A percentile compares a stretch with the other conserved stretches of the same genome.
These are phyloP conservation scores for Dendrothele bispora DNA, from an alignment of 768 basidiomycete genomes.

Conservation along the genomic window DNA sequence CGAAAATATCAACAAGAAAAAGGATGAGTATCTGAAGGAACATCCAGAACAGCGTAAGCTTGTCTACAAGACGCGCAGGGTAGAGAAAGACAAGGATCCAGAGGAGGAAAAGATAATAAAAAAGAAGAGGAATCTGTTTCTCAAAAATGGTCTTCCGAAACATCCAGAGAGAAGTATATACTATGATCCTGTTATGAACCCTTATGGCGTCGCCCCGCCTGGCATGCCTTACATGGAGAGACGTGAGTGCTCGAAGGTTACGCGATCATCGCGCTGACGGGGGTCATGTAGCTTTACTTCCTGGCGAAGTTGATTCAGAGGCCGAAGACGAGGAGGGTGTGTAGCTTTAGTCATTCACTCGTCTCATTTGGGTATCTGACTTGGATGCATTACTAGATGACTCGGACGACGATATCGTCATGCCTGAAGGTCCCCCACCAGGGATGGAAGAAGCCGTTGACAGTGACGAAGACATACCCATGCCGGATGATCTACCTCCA, in stretches of 20 bases:
- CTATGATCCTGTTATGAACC: conserved; percentile 92
- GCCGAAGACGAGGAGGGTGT: conserved; percentile 52
- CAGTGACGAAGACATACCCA: conserved; percentile 83
- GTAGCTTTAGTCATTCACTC: background rate
- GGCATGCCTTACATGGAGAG: conserved; percentile 95
- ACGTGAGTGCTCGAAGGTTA: conserved; percentile 50
- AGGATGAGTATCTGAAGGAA: conserved; percentile 88
- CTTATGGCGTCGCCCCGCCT: conserved; percentile 89
- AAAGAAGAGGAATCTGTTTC: conserved; percentile 67
- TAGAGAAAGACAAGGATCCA: conserved; percentile 41
- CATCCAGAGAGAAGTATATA: conserved; percentile 93
- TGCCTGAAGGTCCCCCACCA: conserved; percentile 69
- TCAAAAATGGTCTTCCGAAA: conserved; percentile 80
- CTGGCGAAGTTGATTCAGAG: conserved; percentile 65
- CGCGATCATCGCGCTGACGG: conserved; percentile 3
- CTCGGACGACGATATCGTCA: conserved; percentile 65
- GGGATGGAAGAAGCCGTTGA: conserved; percentile 44
- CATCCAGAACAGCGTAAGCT: conserved; percentile 91
- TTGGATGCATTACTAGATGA: conserved; percentile 28
- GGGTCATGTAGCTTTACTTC: conserved; percentile 46
- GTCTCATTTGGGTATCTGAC: background rate
- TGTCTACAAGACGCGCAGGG: conserved; percentile 65
- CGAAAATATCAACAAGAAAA: conserved; percentile 78
- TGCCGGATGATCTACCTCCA: conserved; percentile 84
- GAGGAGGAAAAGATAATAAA: conserved; percentile 37